These are phyloP conservation scores for Paramyrothecium roridum DNA, from an alignment of 2,329 filamentous ascomycete genomes.

Conservation along the genomic window DNA sequence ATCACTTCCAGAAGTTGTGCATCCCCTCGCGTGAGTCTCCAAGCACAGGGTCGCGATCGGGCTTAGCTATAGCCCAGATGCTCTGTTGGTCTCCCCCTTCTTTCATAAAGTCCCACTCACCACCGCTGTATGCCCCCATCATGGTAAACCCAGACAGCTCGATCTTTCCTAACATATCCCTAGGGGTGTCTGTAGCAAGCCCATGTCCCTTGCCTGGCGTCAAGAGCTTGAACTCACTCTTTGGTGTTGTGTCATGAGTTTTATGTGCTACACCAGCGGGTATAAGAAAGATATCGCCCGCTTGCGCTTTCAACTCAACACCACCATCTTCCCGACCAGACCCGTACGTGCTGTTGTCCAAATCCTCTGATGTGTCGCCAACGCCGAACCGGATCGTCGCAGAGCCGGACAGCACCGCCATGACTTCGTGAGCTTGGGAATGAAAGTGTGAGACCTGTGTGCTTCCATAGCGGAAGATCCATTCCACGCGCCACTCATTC, in stretches of 20 bases:
- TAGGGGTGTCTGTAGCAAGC: slow-evolving; percentile 4
- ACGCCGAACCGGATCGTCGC: slow-evolving; percentile 54
- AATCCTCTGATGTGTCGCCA: slow-evolving; percentile 39
- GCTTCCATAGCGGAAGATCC: slow-evolving; percentile 54
- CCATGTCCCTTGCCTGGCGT: slow-evolving; percentile 39
- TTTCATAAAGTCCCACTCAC: slow-evolving; percentile 15
- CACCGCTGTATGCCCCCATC: slow-evolving; percentile 46
- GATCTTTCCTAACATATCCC: slow-evolving; percentile 30
- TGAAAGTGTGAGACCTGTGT: slow-evolving; percentile 58
- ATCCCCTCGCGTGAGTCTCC: too few relatives aligned
- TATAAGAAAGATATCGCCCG: slow-evolving; percentile 57
- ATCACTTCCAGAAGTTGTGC: too few relatives aligned
- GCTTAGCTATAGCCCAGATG: slow-evolving; percentile 6
- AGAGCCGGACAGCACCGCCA: slow-evolving; percentile 50
- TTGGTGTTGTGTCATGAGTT: slow-evolving; percentile 40
- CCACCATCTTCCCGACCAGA: slow-evolving; percentile 41
- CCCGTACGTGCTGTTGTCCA: slow-evolving; percentile 36
- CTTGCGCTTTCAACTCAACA: slow-evolving; percentile 40
- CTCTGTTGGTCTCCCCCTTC: slow-evolving; percentile 14
- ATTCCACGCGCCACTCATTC: slow-evolving; percentile 30
- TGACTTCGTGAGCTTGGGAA: slow-evolving; percentile 52
- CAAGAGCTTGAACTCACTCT: slow-evolving; percentile 27
- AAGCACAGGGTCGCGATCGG: too few relatives aligned
- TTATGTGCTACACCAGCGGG: slow-evolving; percentile 56
- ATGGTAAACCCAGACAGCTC: slow-evolving; percentile 25